Percentiles rank a stretch among this genome's conserved stretches.
Evolutionary conservation across 1,284 basidiomycete genomes (phyloP).

Genomic region (Microbotryum intermedium): DNA sequence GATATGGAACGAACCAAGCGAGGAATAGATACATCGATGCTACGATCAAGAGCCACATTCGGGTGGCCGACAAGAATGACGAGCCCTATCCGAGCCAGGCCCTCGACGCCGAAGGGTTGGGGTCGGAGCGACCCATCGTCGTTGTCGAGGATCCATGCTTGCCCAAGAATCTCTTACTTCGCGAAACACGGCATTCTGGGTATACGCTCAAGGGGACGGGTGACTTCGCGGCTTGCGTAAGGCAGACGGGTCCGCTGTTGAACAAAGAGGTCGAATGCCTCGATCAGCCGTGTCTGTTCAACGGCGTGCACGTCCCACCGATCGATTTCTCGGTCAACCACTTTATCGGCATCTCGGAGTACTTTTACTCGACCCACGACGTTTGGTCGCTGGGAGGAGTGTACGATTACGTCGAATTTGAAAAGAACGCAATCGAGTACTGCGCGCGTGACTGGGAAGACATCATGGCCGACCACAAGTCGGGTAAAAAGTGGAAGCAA

Average conservation of each 20-base stretch:
- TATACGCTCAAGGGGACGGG: conserved; percentile 78
- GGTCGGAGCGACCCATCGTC: conserved; percentile 37
- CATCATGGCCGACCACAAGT: conserved; percentile 61
- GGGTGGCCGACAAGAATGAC: conserved; percentile 1
- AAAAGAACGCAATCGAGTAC: conserved; percentile 79
- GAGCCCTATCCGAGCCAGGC: conserved; percentile 6
- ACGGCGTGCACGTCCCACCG: conserved; percentile 77
- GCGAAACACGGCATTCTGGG: conserved; percentile 43
- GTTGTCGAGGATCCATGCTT: conserved; percentile 77
- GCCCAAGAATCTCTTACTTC: conserved; percentile 60
- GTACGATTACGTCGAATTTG: conserved; percentile 93
- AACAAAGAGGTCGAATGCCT: conserved; percentile 79
- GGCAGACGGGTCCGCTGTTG: conserved; percentile 63
- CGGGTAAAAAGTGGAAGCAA: conserved; percentile 44
- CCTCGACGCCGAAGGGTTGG: not conserved
- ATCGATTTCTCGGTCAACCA: conserved; percentile 42
- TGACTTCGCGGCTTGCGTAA: conserved; percentile 76
- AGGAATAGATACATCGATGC: conserved; percentile 78
- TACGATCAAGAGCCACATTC: conserved; percentile 46
- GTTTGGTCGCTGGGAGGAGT: conserved; percentile 81
- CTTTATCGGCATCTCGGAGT: conserved; percentile 94
- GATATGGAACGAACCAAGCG: conserved; percentile 94
- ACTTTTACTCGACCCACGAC: conserved; percentile 98
- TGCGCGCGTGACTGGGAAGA: conserved; percentile 71
- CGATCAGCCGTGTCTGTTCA: conserved; percentile 85